Evolutionary conservation across 2,329 filamentous ascomycete species (phyloP).

Genomic region (Colletotrichum viniferum): DNA sequence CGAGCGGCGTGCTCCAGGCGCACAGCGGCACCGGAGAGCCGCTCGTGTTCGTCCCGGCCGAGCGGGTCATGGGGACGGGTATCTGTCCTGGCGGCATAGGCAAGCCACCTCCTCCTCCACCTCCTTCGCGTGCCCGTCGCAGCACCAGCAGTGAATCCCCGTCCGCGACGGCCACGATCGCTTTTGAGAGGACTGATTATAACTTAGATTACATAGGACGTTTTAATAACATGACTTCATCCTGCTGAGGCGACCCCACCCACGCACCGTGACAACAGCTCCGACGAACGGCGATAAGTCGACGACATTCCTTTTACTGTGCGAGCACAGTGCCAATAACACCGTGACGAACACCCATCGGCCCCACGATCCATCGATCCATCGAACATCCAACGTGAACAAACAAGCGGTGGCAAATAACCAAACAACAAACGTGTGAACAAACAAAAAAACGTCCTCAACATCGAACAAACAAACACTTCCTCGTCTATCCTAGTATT

Average conservation of each 20-base stretch:
- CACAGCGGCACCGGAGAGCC: conserved; percentile 12
- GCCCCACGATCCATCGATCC: not conserved
- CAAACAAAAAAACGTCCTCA: not conserved
- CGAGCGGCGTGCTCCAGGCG: conserved; percentile 5
- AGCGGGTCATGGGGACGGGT: conserved; percentile 15
- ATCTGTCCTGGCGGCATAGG: conserved; percentile 15
- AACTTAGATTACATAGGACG: conserved; percentile 16
- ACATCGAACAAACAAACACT: not conserved
- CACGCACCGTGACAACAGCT: not conserved
- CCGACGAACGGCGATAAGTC: not conserved
- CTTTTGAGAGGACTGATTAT: conserved; percentile 16
- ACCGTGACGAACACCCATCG: not conserved
- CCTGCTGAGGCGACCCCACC: not conserved
- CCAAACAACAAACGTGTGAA: not conserved
- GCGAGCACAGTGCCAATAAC: not conserved
- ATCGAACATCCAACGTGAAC: not conserved
- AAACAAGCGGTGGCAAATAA: not conserved
- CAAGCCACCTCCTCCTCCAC: conserved; percentile 13
- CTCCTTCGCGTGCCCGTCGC: conserved; percentile 3
- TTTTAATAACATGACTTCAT: conserved; percentile 20
- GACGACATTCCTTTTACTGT: not conserved
- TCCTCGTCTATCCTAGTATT: not conserved
- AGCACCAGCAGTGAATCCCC: not conserved
- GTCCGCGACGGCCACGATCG: not conserved
- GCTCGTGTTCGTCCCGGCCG: conserved; percentile 18